Evolutionary conservation across 2,329 filamentous ascomycete species (phyloP), one percentile per base, ranked within the genome.

Genomic region (Didymella exigua): DNA sequence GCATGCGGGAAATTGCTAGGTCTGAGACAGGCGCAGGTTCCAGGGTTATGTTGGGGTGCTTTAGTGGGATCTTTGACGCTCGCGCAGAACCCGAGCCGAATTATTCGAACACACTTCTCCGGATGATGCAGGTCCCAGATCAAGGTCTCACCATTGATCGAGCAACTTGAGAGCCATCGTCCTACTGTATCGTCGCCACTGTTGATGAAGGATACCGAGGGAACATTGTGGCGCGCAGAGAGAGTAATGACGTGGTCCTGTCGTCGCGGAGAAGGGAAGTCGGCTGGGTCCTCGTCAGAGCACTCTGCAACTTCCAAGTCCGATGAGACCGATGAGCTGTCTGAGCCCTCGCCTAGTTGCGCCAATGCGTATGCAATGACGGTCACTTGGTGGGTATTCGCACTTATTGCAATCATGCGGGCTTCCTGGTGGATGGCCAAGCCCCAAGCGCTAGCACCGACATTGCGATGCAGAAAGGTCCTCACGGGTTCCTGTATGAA

Each of bases 381-480:
- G 3, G 79, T 82, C 24, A 89, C 81, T 14, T 77, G 67, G 19
- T 80, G 78, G 0, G 82, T 84, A 70, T 99, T 99, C 0, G 90
- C 87, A 64, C 89, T 90, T 33, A 96, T 88, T 0, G 93, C 95
- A 59, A 99, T 89, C 58, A 97, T 79, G 0, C 93, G 86, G n/a
- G 90, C 91, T 59, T 87, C 79, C 58, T 85, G 82, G 72, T 98
- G 93, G 10, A 96, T 82, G 7, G 91, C 89, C 42, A 96, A 76
- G 0, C 93, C 95, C 95, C 95, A 99, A 2, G 93, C 93, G 56
- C 90, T 93, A 21, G 76, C 78, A 1, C 85, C 84, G 2, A 96
- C 91, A 69, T 89, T 92, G 31, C 89, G 84, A 54, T 86, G 84
- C 53, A 96, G 90, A 68, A 96, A 90, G 0, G 78, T 78, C 66